A percentile compares a stretch with the other conserved stretches of the same genome.
Evolutionary conservation across 208 protist species (phyloP).

Genomic region (Acanthamoeba lenticulata): DNA sequence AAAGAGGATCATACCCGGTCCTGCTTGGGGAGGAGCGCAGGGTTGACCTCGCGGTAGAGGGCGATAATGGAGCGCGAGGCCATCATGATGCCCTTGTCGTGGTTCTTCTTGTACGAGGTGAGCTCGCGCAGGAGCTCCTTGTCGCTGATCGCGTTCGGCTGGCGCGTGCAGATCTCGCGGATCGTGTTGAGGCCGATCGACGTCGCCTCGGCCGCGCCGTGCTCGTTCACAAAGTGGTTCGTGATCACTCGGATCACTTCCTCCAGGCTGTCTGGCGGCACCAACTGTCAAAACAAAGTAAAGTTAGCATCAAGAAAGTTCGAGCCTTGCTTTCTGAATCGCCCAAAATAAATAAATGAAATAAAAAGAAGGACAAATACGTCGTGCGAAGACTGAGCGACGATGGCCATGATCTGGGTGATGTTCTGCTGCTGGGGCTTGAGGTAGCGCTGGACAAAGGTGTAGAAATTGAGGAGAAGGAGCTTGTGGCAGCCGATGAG

Average conservation of each 20-base stretch:
- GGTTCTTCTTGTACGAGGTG: conserved; percentile 93
- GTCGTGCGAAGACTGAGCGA: conserved; percentile 95
- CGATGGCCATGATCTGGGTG: conserved; percentile 94
- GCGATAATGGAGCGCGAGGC: conserved; percentile 94
- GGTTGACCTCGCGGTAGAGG: conserved; percentile 95
- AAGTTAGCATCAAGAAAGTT: no score
- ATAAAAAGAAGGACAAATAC: conserved; percentile 83
- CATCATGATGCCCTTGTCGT: conserved; percentile 96
- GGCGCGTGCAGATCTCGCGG: conserved; percentile 94
- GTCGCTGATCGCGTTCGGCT: conserved; percentile 94
- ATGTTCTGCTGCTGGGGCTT: conserved; percentile 96
- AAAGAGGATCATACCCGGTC: conserved; percentile 85
- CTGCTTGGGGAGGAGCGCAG: conserved; percentile 94
- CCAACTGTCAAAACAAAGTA: neutral
- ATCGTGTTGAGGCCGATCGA: conserved; percentile 97
- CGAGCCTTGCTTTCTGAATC: no score
- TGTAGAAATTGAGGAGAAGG: conserved; percentile 96
- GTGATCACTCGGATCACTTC: conserved; percentile 94
- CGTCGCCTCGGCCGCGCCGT: conserved; percentile 93
- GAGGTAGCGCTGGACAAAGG: conserved; percentile 96
- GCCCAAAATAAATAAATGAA: neutral
- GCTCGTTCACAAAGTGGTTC: conserved; percentile 97
- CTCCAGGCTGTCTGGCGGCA: conserved; percentile 78
- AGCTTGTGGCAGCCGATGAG: conserved; percentile 95
- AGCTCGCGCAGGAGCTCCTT: conserved; percentile 94